Evolutionary conservation across 768 basidiomycete genomes (phyloP).

Genomic region (Jaapia argillacea): DNA sequence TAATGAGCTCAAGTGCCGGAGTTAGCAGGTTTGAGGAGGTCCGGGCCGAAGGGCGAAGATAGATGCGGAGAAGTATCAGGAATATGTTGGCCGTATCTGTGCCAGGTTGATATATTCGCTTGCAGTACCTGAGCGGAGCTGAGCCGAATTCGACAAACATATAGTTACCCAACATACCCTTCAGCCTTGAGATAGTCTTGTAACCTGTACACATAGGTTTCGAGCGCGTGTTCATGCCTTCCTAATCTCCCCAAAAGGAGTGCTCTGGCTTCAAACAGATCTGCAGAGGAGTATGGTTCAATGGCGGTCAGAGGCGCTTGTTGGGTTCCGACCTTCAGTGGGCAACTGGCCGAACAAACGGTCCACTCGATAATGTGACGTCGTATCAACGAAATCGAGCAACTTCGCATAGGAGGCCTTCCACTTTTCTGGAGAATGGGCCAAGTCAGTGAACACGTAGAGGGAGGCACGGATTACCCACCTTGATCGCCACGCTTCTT

Average conservation of each 20-base stretch:
- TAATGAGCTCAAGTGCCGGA: conserved; percentile 84
- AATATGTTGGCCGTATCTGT: conserved; percentile 57
- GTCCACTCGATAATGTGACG: conserved; percentile 64
- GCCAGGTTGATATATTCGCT: conserved; percentile 57
- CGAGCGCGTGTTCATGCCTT: conserved; percentile 89
- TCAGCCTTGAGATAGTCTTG: conserved; percentile 83
- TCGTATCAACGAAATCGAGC: conserved; percentile 64
- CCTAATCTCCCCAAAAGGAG: conserved; percentile 84
- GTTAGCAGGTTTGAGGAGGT: conserved; percentile 47
- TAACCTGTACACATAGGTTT: conserved; percentile 85
- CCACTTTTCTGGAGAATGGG: conserved; percentile 28
- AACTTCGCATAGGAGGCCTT: conserved; percentile 57
- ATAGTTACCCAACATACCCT: conserved; percentile 40
- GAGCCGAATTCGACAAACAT: conserved; percentile 1
- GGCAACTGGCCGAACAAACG: conserved; percentile 76
- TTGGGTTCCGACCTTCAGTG: conserved; percentile 50
- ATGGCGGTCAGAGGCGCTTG: not conserved
- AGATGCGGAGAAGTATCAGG: conserved; percentile 77
- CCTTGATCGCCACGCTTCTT: conserved; percentile 52
- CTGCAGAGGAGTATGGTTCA: conserved; percentile 25
- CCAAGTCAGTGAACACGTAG: not conserved
- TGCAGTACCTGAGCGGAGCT: conserved; percentile 65
- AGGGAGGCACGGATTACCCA: too few species aligned
- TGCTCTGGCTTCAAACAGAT: conserved; percentile 86
- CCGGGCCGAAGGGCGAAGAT: conserved; percentile 62